Base-by-base conservation (phyloP, 2,329 filamentous ascomycete species). In the Pyrenochaeta sp. region DNA sequence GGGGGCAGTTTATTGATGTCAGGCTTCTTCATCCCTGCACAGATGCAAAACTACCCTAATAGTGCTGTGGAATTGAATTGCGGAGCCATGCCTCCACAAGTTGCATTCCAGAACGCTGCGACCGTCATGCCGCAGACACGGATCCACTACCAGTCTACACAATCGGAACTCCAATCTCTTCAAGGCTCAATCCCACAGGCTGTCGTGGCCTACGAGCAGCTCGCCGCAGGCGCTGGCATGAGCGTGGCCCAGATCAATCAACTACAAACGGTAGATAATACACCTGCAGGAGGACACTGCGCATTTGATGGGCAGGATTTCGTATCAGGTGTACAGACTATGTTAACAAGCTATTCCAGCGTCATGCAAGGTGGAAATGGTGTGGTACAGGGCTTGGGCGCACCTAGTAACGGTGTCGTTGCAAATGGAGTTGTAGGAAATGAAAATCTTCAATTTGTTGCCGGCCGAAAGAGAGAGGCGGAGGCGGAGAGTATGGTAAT, bases 11-110 rank as follows among this genome's bases (percentile, higher is more conserved):
- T 87, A 17, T 71, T 84, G 29, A 78, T 87, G 30, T 78, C 76
- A 1, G 83, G 83, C 7, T 86, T 85, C 75, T 84, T 86, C 69
- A 78, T 87, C 55, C 84, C 84, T 4, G 79, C 79, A 0, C 83
- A 83, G 60, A 82, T 84, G 77, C 74, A 78, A 46, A 79, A 81
- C 51, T 85, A 78, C 49, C 72, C 76, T 20, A 81, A 79, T 47
- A 76, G 73, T 17, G 84, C 83, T 2, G 81, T 86, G 0, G 72
- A 85, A 40, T 74, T 87, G 12, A 84, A 84, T 66, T 87, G 84
- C 64, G 84, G 83, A 41, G 84, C 69, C 2, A 66, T 86, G 54
- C 62, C 73, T 17, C 84, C 84, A 1, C 83, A 86, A 60, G 83
- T 86, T 27, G 60, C 71, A 27, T 80, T 85, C 12, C 73, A 77